Conservation (phyloP, 306 rosid genomes). For the Nissolia schottii region DNA sequence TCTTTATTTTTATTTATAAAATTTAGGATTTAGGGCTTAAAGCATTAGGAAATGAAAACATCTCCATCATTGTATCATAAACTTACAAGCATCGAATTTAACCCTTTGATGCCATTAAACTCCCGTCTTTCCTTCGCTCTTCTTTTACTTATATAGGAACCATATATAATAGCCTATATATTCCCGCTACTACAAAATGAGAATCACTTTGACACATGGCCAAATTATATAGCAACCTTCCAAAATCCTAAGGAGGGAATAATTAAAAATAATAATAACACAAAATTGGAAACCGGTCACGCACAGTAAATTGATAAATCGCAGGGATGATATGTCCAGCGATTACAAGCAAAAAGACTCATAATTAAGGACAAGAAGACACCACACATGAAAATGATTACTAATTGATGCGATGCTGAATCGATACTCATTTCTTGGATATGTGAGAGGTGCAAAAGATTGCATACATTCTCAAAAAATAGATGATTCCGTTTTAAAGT, state of each 20-base stretch:
- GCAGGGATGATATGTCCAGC: neutral
- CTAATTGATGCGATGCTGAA: constrained; percentile 1
- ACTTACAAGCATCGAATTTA: neutral
- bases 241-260: neutral
- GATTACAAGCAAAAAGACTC: neutral
- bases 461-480: neutral
- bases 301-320: neutral
- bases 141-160: neutral
- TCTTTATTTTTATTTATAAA: too few relatives aligned
- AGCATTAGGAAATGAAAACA: neutral
- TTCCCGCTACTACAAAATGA: neutral
- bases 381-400: neutral
- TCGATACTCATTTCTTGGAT: neutral
- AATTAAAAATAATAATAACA: neutral
- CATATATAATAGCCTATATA: neutral
- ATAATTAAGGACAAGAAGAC: neutral
- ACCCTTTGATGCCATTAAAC: neutral
- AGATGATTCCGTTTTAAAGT: too few relatives aligned
- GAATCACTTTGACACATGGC: neutral
- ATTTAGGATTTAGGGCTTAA: too few relatives aligned
- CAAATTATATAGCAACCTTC: neutral
- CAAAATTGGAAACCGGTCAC: neutral
- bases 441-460: neutral
- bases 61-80: neutral
- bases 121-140: neutral